Evolutionary conservation across 169 alveolate genomes (phyloP).

Genomic region (Babesia gibsoni): DNA sequence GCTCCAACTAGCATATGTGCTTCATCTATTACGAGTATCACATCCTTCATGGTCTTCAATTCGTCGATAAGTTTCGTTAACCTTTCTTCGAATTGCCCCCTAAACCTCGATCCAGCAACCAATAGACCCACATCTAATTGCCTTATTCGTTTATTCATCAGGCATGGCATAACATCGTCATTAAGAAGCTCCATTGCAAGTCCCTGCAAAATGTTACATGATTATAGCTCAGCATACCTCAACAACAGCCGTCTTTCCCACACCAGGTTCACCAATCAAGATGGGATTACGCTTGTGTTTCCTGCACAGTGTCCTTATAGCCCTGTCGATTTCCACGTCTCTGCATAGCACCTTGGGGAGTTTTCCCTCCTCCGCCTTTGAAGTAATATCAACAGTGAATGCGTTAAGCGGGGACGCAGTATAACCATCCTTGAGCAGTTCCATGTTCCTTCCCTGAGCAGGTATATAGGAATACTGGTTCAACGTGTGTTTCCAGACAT

Average conservation of each 20-base stretch:
- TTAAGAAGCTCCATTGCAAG: conserved; percentile 39
- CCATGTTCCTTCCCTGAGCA: conserved; percentile 27
- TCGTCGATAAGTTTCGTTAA: conserved; percentile 80
- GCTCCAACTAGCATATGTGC: conserved; percentile 82
- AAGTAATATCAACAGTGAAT: conserved; percentile 54
- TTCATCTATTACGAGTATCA: conserved; percentile 85
- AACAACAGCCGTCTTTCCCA: conserved; percentile 64
- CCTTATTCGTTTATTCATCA: conserved; percentile 24
- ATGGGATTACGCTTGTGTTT: conserved; percentile 50
- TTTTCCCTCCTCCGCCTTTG: conserved; percentile 50
- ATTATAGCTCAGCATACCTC: conserved; percentile 4
- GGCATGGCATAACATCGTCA: conserved; percentile 5
- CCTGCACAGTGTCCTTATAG: conserved; percentile 53
- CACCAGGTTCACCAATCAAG: conserved; percentile 65
- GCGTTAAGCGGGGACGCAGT: conserved; percentile 16
- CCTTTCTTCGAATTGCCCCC: conserved; percentile 90
- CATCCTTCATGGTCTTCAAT: conserved; percentile 75
- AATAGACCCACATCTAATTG: conserved; percentile 69
- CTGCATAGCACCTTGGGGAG: conserved; percentile 54
- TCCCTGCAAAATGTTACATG: neutral
- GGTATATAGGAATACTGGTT: conserved; percentile 41
- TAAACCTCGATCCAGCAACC: conserved; percentile 84
- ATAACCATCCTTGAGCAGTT: conserved; percentile 8
- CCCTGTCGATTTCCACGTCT: conserved; percentile 49
- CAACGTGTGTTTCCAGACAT: conserved; percentile 22